Base-by-base conservation (phyloP, 2,329 filamentous ascomycete genomes). In the Arthrobotrys sphaeroides region DNA sequence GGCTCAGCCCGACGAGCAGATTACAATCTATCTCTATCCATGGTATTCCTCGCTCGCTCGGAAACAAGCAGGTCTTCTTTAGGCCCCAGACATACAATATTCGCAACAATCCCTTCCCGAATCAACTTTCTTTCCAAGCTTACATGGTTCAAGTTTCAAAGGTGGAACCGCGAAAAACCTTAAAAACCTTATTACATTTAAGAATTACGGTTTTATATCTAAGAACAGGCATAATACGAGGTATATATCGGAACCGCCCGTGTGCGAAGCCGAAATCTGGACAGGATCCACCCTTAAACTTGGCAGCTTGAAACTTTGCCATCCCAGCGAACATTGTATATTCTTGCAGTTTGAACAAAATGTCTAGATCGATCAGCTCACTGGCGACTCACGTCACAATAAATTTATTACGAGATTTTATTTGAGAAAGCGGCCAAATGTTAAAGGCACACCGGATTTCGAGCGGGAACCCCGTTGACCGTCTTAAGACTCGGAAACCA, bases 11-110 rank as follows among this genome's bases (percentile, higher is more conserved):
- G 38, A 62, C 24, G 66, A 70, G 57, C 45, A 45, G 24, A 55
- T 70, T 70, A 20, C 55, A 61, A 53, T 62, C 31, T 70, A 53
- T 70, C 38, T 33, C 36, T 49, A 10, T 62, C 66, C 55, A 70
- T 62, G 66, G 66, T 70, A 62, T 70, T 38, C 66, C 66, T 61
- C 66, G 45, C 57, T 70, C 24, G 57, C 36, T 70, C 45, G 55
- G 43, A 45, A 61, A 55, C 24, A 55, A 40, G 26, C 43, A 36
- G 42, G 24, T 57, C 55, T 18, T 49, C 55, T 55, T 24, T 55
- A 28, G 10, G 31, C 38, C 24, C 51, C 24, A 55, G 51, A 31
- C 31, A 16, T 38, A 36, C 31, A 38, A 55, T 16, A 36, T 55
- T 24, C 7, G 22, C 51, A 33, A 53, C 10, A 12, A 33, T 53